These are phyloP conservation scores for Calcarisporium arbuscula DNA, from an alignment of 2,329 filamentous ascomycete species.

Conservation along the genomic window DNA sequence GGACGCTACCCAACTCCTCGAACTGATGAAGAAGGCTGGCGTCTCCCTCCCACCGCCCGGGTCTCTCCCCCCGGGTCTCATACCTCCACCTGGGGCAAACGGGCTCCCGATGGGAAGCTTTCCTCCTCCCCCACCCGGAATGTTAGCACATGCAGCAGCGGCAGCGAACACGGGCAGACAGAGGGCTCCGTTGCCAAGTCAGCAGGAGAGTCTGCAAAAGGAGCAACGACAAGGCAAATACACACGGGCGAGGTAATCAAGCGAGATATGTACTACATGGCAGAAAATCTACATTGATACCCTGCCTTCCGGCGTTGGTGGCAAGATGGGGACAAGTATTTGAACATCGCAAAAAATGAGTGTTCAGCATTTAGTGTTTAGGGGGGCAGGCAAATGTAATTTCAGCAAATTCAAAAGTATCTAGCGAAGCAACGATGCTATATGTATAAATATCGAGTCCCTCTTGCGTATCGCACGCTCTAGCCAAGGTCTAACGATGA, in stretches of 20 bases:
- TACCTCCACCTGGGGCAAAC: conserved; percentile 33
- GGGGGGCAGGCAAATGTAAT: too few relatives aligned
- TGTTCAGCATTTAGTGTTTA: too few relatives aligned
- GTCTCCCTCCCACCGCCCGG: conserved; percentile 52
- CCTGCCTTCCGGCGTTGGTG: conserved; percentile 15
- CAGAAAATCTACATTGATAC: conserved; percentile 10
- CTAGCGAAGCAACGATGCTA: too few relatives aligned
- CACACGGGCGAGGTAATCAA: conserved; percentile 46
- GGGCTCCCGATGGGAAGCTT: conserved; percentile 26
- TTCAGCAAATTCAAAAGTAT: too few relatives aligned
- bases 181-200: conserved; percentile 70
- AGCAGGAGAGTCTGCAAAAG: conserved; percentile 72
- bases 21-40: conserved; percentile 60
- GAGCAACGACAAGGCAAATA: conserved; percentile 65
- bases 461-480: too few relatives aligned
- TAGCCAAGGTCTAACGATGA: too few relatives aligned
- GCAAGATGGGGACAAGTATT: conserved; percentile 14
- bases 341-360: too few relatives aligned
- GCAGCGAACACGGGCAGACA: conserved; percentile 31
- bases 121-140: conserved; percentile 28
- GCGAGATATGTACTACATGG: too few relatives aligned
- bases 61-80: conserved; percentile 36
- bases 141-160: conserved; percentile 29
- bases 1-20: conserved; percentile 54
- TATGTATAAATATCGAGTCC: too few relatives aligned